Evolutionary conservation across 2,329 filamentous ascomycete genomes (phyloP).

Genomic region (Blumeria graminis): DNA sequence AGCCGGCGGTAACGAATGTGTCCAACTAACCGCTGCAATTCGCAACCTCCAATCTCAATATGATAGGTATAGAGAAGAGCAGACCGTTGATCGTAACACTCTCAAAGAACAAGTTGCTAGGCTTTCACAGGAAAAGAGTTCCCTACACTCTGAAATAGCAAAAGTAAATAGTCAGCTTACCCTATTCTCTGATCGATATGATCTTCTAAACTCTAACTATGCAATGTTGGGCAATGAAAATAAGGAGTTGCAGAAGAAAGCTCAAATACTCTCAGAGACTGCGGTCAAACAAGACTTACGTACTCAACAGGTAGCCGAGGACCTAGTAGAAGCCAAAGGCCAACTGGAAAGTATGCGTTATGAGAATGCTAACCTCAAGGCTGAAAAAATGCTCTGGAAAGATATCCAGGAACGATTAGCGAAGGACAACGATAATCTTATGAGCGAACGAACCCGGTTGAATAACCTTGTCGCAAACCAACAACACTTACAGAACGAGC

Average conservation of each 20-base stretch:
- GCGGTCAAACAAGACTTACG: constrained; percentile 75
- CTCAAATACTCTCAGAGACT: constrained; percentile 50
- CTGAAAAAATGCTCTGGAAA: constrained; percentile 86
- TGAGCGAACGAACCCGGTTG: constrained; percentile 63
- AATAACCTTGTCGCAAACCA: constrained; percentile 65
- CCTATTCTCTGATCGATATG: constrained; percentile 60
- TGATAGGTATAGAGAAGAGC: constrained; percentile 71
- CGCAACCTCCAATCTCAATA: constrained; percentile 78
- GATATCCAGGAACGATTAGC: constrained; percentile 71
- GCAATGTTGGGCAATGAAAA: constrained; percentile 67
- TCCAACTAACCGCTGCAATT: constrained; percentile 52
- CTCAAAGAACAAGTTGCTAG: constrained; percentile 67
- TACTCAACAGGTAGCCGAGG: constrained; percentile 79
- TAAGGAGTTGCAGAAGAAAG: constrained; percentile 61
- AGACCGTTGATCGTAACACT: constrained; percentile 54
- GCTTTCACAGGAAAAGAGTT: constrained; percentile 58
- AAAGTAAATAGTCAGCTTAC: constrained; percentile 59
- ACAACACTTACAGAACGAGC: constrained; percentile 78
- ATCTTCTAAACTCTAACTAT: constrained; percentile 78
- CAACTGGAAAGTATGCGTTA: constrained; percentile 69
- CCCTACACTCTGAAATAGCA: constrained; percentile 61
- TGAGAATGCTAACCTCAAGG: constrained; percentile 79
- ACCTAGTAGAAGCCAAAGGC: constrained; percentile 66
- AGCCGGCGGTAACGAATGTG: constrained; percentile 26
- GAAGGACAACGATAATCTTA: constrained; percentile 65